Evolutionary conservation across 73 alveolate genomes (phyloP), one percentile per base, ranked within the genome.

Genomic region (Paramecium caudatum): DNA sequence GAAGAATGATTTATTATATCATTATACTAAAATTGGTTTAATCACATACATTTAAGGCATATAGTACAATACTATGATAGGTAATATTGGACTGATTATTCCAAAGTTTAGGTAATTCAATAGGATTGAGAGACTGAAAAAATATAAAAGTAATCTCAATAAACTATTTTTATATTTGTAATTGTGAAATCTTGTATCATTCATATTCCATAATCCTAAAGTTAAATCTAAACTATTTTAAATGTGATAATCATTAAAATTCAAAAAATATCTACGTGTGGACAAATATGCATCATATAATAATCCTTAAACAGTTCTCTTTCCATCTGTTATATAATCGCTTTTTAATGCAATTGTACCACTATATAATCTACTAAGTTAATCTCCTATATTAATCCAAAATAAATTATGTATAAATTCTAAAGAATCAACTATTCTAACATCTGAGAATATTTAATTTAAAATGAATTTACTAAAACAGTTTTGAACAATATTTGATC

Each of bases 401-500:
- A 50, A 21, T 50, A 34, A 43, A 36, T 83, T 83, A 34, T 55
- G 68, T n/a, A 36, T 70, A 1, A 16, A 83, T 39, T 83, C 92
- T 48, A 47, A 45, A 3, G 65, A 27, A 0, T 47, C 50, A 12
- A 33, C 82, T n/a, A 91, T 27, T 5, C 94, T 92, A 17, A 90
- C 39, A 47, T 70, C 90, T 33, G 85, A 80, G 17, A 96, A 48
- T 23, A 92, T 69, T 46, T 48, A 50, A 23, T 93, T 78, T 46
- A 96, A 50, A 1, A 90, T 92, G 13, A 85, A 62, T 9, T 84
- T 46, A 36, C 97, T 95, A 30, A 95, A 82, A 23, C 85, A 82
- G 45, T 87, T 83, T 90, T 97, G 94, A 17, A 94, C 98, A 12
- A 94, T 97, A 90, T 97, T 97, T 19, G 99, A 96, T 84, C 99